Conservation (phyloP, 179 eudicot genomes). For the Heliamphora pulchella region DNA sequence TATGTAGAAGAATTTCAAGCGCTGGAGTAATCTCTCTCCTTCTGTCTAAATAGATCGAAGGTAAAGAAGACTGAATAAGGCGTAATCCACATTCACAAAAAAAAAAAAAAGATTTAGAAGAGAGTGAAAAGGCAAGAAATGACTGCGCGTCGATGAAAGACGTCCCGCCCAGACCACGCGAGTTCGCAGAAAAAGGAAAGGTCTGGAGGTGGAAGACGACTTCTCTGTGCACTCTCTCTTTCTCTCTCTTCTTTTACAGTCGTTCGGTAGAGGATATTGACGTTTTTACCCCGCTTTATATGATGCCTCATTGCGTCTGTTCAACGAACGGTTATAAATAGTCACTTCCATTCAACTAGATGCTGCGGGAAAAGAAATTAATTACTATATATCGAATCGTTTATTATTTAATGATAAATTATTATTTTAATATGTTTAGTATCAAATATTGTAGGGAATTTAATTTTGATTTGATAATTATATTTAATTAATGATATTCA, state of each 20-base stretch:
- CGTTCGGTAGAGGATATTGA: neutral
- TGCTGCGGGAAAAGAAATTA: no score
- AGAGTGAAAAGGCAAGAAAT: neutral
- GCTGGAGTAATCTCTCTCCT: neutral
- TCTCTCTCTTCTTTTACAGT: neutral
- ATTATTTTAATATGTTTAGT: no score
- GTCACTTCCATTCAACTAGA: neutral
- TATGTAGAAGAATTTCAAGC: neutral
- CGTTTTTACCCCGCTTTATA: conserved; percentile 15
- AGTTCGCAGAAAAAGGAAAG: conserved; percentile 22
- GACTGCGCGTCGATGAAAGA: neutral
- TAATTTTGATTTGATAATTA: no score
- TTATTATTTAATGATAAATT: no score
- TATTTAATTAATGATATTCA: no score
- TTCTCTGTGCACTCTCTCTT: conserved; percentile 3
- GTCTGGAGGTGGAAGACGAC: conserved; percentile 12
- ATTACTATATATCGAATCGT: no score
- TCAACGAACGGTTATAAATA: conserved; percentile 19
- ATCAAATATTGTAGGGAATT: no score
- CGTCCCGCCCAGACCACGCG: conserved; percentile 11
- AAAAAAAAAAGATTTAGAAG: neutral
- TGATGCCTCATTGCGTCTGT: conserved; percentile 8
- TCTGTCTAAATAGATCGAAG: neutral
- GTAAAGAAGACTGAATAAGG: neutral
- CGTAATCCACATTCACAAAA: neutral